Percentiles rank a stretch among this genome's conserved stretches.
phyloP scores from a whole-genome alignment of 169 alveolate species.

The Babesia ovis region DNA sequence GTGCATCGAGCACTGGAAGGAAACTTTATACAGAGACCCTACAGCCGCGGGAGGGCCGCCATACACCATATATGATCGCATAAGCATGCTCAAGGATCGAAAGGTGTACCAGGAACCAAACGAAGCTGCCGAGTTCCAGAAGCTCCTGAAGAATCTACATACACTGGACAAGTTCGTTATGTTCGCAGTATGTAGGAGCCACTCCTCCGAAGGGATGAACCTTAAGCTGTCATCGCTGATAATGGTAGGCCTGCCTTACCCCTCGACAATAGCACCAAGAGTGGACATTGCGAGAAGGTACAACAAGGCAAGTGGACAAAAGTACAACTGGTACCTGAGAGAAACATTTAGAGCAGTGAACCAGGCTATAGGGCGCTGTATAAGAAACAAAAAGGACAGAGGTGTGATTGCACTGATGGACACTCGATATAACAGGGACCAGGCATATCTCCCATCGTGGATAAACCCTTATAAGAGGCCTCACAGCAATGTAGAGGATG shows the following conservation, averaged over 20 bases:
- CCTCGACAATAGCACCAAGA: constrained; percentile 38
- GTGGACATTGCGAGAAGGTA: constrained; percentile 48
- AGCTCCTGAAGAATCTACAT: constrained; percentile 10
- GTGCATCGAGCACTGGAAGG: constrained; percentile 53
- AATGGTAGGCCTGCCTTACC: constrained; percentile 57
- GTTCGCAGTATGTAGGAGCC: constrained; percentile 51
- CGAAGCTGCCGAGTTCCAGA: constrained; percentile 43
- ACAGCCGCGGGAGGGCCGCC: background rate
- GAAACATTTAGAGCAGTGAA: constrained; percentile 93
- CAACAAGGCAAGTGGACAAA: constrained; percentile 38
- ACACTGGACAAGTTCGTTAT: constrained; percentile 4
- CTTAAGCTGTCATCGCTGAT: constrained; percentile 42
- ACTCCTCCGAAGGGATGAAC: constrained; percentile 58
- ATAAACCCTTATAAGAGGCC: constrained; percentile 29
- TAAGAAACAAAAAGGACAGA: constrained; percentile 90
- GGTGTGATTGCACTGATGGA: constrained; percentile 89
- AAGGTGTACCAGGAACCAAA: constrained; percentile 44
- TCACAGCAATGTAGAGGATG: constrained; percentile 6
- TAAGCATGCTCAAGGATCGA: constrained; percentile 20
- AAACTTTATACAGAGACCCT: background rate
- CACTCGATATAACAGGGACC: constrained; percentile 79
- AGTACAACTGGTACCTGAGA: constrained; percentile 85
- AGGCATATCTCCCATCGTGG: constrained; percentile 67
- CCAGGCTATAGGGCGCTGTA: constrained; percentile 94
- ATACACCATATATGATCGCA: constrained; percentile 18